Evolutionary conservation across 176 grass and related monocot genomes (phyloP), one percentile per base, ranked within the genome.

Genomic region (Hordeum marinum): DNA sequence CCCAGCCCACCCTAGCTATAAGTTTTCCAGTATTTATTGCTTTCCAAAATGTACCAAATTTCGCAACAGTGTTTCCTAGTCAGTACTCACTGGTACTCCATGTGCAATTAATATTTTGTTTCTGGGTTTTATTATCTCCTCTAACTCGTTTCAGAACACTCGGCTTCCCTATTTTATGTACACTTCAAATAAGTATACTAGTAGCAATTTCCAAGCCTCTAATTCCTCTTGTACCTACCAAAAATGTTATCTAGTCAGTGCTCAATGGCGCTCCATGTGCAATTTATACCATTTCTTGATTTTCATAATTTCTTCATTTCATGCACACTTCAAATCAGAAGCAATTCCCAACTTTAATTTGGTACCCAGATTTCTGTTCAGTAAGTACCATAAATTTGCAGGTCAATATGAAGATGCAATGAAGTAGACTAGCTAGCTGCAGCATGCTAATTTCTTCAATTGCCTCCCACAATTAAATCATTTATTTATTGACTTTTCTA

Each of bases 11-110:
- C 15, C n/a, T n/a, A n/a, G n/a, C 6, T 18, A 14, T 72, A 25
- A 46, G 36, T 72, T 84, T 84, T 64, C 8, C 5, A 2, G 32
- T 62, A 84, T 65, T 75, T 76, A 76, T 54, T 84, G 82, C 58
- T 65, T 21, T 21, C 54, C 13, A 31, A 66, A 76, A 20, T 54
- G 57, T 75, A 84, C 82, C 27, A 48, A 63, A 76, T 37, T 84
- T 52, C 24, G 9, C 41, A 35, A 26, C 27, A 66, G 58, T 84
- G 82, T 39, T 84, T 50, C 21, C 14, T 65, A 65, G 71, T 37
- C 18, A 83, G 68, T 13, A 73, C 36, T 58, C 5, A 68, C 17
- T n/a, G 37, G 18, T 69, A 69, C 34, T 36, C 45, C 37, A 14
- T 69, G 8, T 31, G 17, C 67, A 41, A 25, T 60, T 9, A 18